Evolutionary conservation across 768 basidiomycete species (phyloP).

Genomic region (Mycena vulgaris): DNA sequence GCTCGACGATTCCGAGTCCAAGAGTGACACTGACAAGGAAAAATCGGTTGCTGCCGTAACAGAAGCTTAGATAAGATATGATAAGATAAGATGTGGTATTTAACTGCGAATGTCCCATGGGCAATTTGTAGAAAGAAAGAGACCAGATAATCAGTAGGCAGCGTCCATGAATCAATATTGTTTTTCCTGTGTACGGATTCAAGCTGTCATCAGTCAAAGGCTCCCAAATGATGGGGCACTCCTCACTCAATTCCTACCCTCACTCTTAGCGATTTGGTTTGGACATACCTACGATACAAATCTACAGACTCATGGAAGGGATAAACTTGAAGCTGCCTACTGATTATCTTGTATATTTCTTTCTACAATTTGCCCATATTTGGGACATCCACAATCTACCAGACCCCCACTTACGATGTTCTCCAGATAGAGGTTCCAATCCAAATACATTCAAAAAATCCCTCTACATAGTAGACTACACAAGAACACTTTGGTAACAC

Average conservation of each 20-base stretch:
- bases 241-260: no score
- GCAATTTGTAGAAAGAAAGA: no score
- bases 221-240: no score
- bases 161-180: no score
- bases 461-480: constrained; percentile 25
- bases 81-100: no score
- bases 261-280: no score
- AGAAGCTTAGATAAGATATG: constrained; percentile 9
- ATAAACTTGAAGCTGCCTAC: not conserved
- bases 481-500: constrained; percentile 6
- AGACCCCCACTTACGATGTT: not conserved
- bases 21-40: constrained; percentile 17
- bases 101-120: no score
- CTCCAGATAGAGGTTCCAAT: constrained; percentile 10
- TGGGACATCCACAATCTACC: no score
- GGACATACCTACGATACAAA: not conserved
- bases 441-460: constrained; percentile 33
- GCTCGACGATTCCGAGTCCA: constrained; percentile 16
- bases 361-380: not conserved
- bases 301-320: not conserved
- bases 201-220: no score
- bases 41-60: constrained; percentile 2
- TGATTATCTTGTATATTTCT: not conserved
- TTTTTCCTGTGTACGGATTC: no score
- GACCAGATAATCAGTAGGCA: no score